phyloP scores from a whole-genome alignment of 73 alveolate species.

The Paramecium biaurelia region DNA sequence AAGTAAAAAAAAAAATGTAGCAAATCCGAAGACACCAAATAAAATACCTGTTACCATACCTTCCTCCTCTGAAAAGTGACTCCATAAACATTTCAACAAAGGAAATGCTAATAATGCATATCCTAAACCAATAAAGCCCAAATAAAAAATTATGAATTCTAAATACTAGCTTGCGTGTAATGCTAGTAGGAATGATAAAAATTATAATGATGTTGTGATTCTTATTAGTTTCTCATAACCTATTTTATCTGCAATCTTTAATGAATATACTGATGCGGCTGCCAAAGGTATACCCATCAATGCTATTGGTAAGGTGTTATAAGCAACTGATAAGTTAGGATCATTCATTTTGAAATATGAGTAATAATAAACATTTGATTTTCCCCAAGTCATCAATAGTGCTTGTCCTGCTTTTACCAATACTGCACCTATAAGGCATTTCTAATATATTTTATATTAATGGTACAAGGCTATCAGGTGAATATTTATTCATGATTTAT shows the following conservation, averaged over 20 bases:
- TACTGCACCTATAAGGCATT: slow-evolving; percentile 7
- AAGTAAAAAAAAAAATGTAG: background rate
- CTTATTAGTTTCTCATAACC: slow-evolving; percentile 13
- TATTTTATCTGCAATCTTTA: background rate
- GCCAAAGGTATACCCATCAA: slow-evolving; percentile 26
- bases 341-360: slow-evolving; percentile 38
- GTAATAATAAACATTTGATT: slow-evolving; percentile 41
- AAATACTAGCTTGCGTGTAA: background rate
- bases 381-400: slow-evolving; percentile 32
- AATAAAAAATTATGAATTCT: background rate
- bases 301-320: slow-evolving; percentile 31
- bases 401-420: slow-evolving; percentile 33
- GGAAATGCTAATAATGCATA: slow-evolving; percentile 34
- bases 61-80: background rate
- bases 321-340: background rate
- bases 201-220: background rate
- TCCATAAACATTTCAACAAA: background rate
- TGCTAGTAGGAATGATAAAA: background rate
- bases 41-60: slow-evolving; percentile 25
- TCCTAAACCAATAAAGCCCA: background rate
- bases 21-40: slow-evolving; percentile 38
- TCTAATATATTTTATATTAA: background rate
- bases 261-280: background rate
- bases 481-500: background rate
- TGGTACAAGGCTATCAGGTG: background rate